These are phyloP conservation scores for Astrephomene gubernaculifera DNA, from an alignment of 139 green algal genomes.

Conservation along the genomic window DNA sequence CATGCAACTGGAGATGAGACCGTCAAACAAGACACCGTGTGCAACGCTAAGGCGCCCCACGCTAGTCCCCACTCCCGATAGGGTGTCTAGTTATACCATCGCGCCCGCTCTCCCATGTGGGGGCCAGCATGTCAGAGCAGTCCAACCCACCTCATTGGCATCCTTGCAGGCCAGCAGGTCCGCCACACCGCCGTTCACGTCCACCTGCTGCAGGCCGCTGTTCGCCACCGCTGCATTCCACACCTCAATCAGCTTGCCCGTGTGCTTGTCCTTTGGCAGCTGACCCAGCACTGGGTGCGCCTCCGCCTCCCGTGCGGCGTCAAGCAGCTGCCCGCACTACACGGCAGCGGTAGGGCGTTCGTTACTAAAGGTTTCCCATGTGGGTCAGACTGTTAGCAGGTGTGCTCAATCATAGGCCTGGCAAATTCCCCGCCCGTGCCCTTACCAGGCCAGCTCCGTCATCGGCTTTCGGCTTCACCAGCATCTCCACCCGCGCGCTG, in stretches of 20 bases:
- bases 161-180: conserved; percentile 88
- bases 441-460: conserved; percentile 69
- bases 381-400: not conserved
- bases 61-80: no score
- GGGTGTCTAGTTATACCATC: no score
- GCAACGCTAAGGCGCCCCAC: no score
- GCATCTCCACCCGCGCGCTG: conserved; percentile 66
- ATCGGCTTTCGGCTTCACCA: conserved; percentile 84
- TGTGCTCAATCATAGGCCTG: no score
- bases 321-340: conserved; percentile 74
- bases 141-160: conserved; percentile 67
- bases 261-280: conserved; percentile 83
- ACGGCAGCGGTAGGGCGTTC: not conserved
- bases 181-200: conserved; percentile 66
- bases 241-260: conserved; percentile 72
- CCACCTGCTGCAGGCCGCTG: conserved; percentile 53
- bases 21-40: no score
- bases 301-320: conserved; percentile 47
- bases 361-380: not conserved
- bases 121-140: no score
- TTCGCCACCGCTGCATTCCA: conserved; percentile 51
- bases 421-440: no score
- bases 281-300: conserved; percentile 64
- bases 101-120: no score
- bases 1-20: no score